These are phyloP conservation scores for Elongisporangium prolatum DNA, from an alignment of 352 stramenopile genomes.

Conservation along the genomic window DNA sequence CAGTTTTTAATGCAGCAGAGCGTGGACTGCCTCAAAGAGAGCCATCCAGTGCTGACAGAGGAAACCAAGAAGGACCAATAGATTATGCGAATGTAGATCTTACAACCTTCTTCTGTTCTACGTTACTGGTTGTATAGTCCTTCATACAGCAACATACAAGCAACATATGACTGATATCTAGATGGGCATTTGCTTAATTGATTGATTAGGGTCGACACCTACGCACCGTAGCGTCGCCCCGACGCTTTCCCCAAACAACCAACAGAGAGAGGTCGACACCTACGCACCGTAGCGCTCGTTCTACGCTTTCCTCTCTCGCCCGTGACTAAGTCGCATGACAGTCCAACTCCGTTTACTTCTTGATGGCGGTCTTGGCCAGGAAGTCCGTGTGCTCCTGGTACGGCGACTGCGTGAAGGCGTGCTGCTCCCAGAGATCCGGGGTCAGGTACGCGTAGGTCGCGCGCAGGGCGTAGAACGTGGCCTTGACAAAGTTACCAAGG, in stretches of 20 bases:
- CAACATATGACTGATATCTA: too few relatives aligned
- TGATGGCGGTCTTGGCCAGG: constrained; percentile 94
- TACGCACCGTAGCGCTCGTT: constrained; percentile 88
- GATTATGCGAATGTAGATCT: background rate
- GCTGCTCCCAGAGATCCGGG: constrained; percentile 98
- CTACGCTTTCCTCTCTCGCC: constrained; percentile 66
- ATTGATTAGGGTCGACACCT: constrained; percentile 73
- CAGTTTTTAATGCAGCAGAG: constrained; percentile 58
- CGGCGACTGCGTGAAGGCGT: constrained; percentile 87
- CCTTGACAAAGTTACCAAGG: constrained; percentile 99
- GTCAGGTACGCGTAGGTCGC: constrained; percentile 99
- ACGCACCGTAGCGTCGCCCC: constrained; percentile 88
- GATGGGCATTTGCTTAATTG: constrained; percentile 25
- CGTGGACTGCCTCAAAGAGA: constrained; percentile 34
- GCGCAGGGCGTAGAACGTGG: constrained; percentile 97
- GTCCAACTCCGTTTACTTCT: constrained; percentile 61
- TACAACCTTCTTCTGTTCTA: too few relatives aligned
- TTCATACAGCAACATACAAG: constrained; percentile 5
- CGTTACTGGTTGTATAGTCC: too few relatives aligned
- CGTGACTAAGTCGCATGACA: constrained; percentile 3
- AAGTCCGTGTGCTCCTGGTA: constrained; percentile 99
- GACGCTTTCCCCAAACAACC: constrained; percentile 61
- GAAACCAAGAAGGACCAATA: constrained; percentile 54
- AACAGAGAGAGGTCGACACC: constrained; percentile 83
- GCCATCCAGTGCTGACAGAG: constrained; percentile 11